A percentile compares a stretch with the other conserved stretches of the same genome.
Evolutionary conservation across 768 basidiomycete genomes (phyloP).

Genomic region (Lactarius evosmus): DNA sequence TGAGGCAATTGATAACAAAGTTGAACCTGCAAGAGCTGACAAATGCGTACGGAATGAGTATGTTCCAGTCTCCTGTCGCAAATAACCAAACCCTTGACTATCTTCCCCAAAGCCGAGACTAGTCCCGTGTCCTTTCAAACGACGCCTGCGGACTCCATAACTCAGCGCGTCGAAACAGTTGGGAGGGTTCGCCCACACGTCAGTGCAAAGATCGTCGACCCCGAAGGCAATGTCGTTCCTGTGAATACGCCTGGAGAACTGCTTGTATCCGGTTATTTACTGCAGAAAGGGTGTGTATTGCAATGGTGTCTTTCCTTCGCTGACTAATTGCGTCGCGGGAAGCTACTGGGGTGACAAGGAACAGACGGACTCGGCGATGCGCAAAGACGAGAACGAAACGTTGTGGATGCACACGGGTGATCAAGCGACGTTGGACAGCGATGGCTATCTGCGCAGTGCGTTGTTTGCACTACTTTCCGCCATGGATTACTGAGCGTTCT

Average conservation of each 20-base stretch:
- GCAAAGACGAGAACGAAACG: conserved; percentile 47
- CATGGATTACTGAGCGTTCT: background rate
- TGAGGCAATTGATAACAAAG: conserved; percentile 65
- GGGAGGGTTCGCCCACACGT: conserved; percentile 75
- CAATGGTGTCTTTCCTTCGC: background rate
- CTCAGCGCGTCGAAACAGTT: conserved; percentile 79
- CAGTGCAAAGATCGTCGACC: conserved; percentile 66
- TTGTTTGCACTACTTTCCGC: conserved; percentile 8
- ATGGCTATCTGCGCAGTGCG: conserved; percentile 73
- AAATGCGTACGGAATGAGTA: conserved; percentile 86
- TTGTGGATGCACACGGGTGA: conserved; percentile 87
- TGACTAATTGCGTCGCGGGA: background rate
- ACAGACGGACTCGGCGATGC: conserved; percentile 62
- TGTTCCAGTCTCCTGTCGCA: conserved; percentile 31
- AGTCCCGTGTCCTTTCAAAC: conserved; percentile 87
- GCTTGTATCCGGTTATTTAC: conserved; percentile 66
- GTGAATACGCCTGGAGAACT: conserved; percentile 73
- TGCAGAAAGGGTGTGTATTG: conserved; percentile 68
- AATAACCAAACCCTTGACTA: conserved; percentile 10
- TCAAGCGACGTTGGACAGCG: conserved; percentile 74
- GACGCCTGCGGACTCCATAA: conserved; percentile 60
- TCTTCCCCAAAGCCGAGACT: conserved; percentile 58
- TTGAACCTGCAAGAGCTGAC: conserved; percentile 70
- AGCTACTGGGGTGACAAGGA: conserved; percentile 78
- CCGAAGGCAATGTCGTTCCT: conserved; percentile 59